These are phyloP conservation scores for Earliella scabrosa DNA, from an alignment of 1,284 basidiomycete genomes.

Conservation along the genomic window DNA sequence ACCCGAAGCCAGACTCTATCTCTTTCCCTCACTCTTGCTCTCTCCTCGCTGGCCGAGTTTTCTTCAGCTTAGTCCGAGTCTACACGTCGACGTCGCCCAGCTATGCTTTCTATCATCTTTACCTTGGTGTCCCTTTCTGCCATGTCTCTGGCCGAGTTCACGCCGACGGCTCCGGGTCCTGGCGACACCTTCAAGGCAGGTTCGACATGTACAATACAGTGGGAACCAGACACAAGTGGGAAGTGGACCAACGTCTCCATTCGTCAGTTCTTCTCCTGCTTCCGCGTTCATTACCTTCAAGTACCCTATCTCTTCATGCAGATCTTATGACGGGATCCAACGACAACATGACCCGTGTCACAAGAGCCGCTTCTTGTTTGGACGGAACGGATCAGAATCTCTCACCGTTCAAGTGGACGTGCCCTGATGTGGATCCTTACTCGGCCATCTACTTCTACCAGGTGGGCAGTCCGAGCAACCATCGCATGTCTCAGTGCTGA, in stretches of 20 bases:
- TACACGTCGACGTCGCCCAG: neutral
- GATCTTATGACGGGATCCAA: constrained; percentile 47
- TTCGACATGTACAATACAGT: constrained; percentile 35
- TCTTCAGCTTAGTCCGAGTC: neutral
- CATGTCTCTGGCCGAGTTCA: constrained; percentile 31
- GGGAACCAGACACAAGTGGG: constrained; percentile 35
- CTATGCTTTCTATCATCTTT: constrained; percentile 13
- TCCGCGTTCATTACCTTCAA: neutral
- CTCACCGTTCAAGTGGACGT: constrained; percentile 42
- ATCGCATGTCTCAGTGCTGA: neutral
- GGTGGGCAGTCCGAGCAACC: constrained; percentile 22
- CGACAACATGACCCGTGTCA: constrained; percentile 40
- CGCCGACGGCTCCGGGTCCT: constrained; percentile 44
- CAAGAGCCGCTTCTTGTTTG: constrained; percentile 34
- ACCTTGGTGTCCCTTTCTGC: constrained; percentile 4
- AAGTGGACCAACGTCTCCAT: constrained; percentile 44
- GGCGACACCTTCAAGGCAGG: constrained; percentile 40
- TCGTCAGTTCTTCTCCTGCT: constrained; percentile 28
- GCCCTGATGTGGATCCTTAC: constrained; percentile 43
- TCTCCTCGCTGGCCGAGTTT: constrained; percentile 21
- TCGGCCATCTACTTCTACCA: constrained; percentile 47
- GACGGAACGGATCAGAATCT: constrained; percentile 40
- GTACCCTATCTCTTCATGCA: constrained; percentile 15
- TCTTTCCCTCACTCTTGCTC: no score
- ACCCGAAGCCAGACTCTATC: no score